phyloP scores from a whole-genome alignment of 805 yeast species.

The Hanseniaspora pseudoguilliermondii region DNA sequence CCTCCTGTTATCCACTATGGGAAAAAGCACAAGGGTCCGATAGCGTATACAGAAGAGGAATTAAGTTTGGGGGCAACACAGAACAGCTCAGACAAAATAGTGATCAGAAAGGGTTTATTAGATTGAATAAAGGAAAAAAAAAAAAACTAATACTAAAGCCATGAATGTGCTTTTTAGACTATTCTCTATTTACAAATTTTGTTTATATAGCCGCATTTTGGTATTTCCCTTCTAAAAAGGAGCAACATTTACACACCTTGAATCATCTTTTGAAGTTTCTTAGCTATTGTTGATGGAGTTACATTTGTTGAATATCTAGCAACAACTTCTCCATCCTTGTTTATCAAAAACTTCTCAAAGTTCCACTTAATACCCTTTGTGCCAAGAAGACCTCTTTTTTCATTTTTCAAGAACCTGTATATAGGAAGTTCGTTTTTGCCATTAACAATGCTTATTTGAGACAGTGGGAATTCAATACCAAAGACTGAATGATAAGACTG shows the following conservation, averaged over 20 bases:
- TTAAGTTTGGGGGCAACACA: slow-evolving; percentile 5
- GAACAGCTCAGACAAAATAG: neutral
- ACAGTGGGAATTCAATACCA: slow-evolving; percentile 68
- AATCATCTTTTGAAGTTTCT: slow-evolving; percentile 33
- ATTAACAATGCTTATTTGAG: slow-evolving; percentile 66
- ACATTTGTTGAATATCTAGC: slow-evolving; percentile 43
- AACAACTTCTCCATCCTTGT: slow-evolving; percentile 44
- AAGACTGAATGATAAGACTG: slow-evolving; percentile 58
- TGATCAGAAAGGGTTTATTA: slow-evolving; percentile 5
- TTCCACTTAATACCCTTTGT: slow-evolving; percentile 66
- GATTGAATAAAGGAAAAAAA: neutral
- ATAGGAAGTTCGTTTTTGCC: slow-evolving; percentile 59
- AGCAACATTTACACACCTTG: slow-evolving; percentile 14
- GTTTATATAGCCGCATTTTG: neutral
- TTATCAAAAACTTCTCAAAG: slow-evolving; percentile 60
- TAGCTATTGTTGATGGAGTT: slow-evolving; percentile 37
- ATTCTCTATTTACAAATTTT: neutral
- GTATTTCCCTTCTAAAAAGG: no score
- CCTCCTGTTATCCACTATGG: slow-evolving; percentile 7
- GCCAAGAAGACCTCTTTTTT: slow-evolving; percentile 49
- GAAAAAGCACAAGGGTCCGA: slow-evolving; percentile 1
- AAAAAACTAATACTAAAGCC: no score
- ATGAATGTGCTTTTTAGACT: no score
- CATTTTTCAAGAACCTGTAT: slow-evolving; percentile 54
- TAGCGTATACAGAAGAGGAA: slow-evolving; percentile 7